Conservation (phyloP, 148 eudicot species). For the Heliamphora exappendiculata region DNA sequence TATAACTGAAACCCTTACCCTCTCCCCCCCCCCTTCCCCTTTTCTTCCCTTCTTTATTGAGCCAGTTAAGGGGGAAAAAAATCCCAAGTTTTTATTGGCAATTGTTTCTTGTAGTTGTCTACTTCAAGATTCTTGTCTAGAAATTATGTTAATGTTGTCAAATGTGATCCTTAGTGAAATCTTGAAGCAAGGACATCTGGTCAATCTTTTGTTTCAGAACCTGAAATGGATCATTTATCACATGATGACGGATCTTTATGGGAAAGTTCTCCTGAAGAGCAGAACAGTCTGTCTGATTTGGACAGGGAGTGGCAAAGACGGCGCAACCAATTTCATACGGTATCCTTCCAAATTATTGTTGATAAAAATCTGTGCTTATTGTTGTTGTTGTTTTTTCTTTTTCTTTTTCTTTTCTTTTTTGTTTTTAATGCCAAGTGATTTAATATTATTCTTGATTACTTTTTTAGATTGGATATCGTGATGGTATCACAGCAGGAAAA, state of each 20-base stretch:
- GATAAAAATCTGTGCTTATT: too few species aligned
- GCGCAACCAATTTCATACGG: slow-evolving; percentile 63
- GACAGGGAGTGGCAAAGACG: slow-evolving; percentile 81
- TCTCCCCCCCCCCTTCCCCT: too few species aligned
- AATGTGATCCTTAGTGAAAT: background rate
- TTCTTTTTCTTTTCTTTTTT: too few species aligned
- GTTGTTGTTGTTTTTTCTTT: too few species aligned
- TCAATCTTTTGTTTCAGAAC: slow-evolving; percentile 23
- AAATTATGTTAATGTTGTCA: background rate
- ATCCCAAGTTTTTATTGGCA: too few species aligned
- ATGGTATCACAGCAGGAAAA: slow-evolving; percentile 63
- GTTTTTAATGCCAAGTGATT: background rate
- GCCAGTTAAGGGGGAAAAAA: too few species aligned
- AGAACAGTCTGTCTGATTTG: slow-evolving; percentile 36
- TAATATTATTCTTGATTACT: slow-evolving; percentile 11
- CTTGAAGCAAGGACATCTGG: background rate
- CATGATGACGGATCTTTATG: slow-evolving; percentile 46
- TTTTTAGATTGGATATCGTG: slow-evolving; percentile 78
- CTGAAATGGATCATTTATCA: slow-evolving; percentile 21
- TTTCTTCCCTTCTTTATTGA: too few species aligned
- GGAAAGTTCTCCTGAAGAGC: slow-evolving; percentile 40
- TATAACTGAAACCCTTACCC: too few species aligned
- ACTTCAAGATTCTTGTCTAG: background rate
- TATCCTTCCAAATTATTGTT: slow-evolving; percentile 26
- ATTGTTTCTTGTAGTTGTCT: background rate